Evolutionary conservation across 257 asterid genomes (phyloP).

Genomic region (Fraxinus excelsior): DNA sequence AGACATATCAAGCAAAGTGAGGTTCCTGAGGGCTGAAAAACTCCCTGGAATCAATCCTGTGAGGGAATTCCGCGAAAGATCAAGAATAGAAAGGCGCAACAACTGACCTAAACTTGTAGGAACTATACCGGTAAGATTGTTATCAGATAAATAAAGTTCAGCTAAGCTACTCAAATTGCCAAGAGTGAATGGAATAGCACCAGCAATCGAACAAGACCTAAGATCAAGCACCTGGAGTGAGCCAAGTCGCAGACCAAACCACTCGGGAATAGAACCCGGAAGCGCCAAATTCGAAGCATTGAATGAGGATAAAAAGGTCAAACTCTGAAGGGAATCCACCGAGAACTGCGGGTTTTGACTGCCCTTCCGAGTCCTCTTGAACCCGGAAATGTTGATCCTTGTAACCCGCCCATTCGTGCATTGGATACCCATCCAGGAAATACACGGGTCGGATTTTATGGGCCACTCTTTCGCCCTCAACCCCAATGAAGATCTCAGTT

Average conservation of each 20-base stretch:
- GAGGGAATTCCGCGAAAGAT: slow-evolving; percentile 69
- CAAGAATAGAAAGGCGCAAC: slow-evolving; percentile 57
- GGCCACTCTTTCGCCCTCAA: slow-evolving; percentile 87
- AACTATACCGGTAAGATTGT: slow-evolving; percentile 60
- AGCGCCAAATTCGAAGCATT: slow-evolving; percentile 76
- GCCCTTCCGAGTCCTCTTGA: slow-evolving; percentile 75
- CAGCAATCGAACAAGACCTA: slow-evolving; percentile 60
- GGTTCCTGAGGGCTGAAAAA: slow-evolving; percentile 48
- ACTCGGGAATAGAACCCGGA: slow-evolving; percentile 69
- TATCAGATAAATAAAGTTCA: slow-evolving; percentile 59
- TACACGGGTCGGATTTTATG: slow-evolving; percentile 66
- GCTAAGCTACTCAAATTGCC: slow-evolving; percentile 75
- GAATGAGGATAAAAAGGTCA: slow-evolving; percentile 59
- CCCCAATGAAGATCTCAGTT: slow-evolving; percentile 92
- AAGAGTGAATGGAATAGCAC: slow-evolving; percentile 59
- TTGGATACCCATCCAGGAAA: slow-evolving; percentile 62
- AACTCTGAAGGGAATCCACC: slow-evolving; percentile 73
- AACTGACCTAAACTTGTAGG: slow-evolving; percentile 69
- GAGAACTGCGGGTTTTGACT: slow-evolving; percentile 72
- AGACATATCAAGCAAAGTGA: slow-evolving; percentile 65
- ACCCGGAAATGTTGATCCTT: slow-evolving; percentile 76
- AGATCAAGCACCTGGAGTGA: slow-evolving; percentile 82
- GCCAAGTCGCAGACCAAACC: slow-evolving; percentile 64
- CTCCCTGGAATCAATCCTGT: slow-evolving; percentile 53
- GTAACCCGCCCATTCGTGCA: slow-evolving; percentile 70